Base-by-base conservation (phyloP, 2,329 filamentous ascomycete genomes). In the Boeremia exigua region DNA sequence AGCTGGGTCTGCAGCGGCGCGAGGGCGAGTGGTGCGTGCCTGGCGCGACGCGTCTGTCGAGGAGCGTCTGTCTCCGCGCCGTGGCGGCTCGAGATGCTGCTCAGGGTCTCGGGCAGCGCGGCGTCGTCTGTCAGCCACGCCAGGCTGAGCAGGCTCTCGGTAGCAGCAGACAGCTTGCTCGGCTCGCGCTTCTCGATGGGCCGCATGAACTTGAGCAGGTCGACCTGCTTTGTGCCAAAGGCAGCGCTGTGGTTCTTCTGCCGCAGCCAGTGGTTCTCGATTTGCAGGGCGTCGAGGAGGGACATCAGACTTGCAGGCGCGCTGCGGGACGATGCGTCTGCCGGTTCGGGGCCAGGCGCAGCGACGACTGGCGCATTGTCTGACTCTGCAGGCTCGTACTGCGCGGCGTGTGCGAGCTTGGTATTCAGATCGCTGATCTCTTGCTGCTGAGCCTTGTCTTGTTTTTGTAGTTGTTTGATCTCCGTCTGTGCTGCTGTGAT, bases 181-280 rank as follows among this genome's bases (percentile, higher is more conserved):
- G 36, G 30, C n/a, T 47, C 53, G 6, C 42, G 43, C 37, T 46
- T 56, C 47, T 51, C 43, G 11, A 42, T 28, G 12, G 36, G 25
- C 19, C 32, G 53, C 47, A 56, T 42, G 4, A 47, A 37, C 4
- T 48, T 47, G 42, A 56, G 45, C 6, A 56, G 30, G 7, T 46
- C 42, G 14, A 56, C 4, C n/a, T 56, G 47, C 27, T 37, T 36
- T 2, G 47, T 27, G n/a, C 37, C 42, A 30, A 68, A 66, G 25
- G 62, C 49, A 6, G 61, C 58, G 7, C 55, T 40, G 40, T 69
- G 47, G 33, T 70, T 65, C 6, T 65, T 65, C 25, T 60, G 60
- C 15, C 70, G 68, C 28, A 73, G 56, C 68, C 68, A 73, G 15
- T 64, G 64, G 32, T 72, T 73, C 27, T 73, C 69, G 17, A 59